These are phyloP conservation scores for Flaveria trinervia DNA, from an alignment of 129 eudicot genomes.

Conservation along the genomic window DNA sequence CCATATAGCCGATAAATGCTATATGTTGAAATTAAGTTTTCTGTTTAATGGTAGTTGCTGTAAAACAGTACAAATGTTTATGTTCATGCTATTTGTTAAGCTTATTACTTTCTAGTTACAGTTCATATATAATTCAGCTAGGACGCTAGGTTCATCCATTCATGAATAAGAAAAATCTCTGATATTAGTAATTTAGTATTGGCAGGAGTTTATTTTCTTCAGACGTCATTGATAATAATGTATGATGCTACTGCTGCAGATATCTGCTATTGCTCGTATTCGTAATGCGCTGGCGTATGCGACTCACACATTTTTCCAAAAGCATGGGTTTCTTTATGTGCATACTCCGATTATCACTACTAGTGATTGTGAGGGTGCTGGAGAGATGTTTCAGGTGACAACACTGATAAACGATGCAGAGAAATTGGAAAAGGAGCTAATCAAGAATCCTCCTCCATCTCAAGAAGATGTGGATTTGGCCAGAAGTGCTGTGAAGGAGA, in stretches of 20 bases:
- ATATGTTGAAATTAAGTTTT: too few species aligned
- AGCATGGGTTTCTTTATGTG: conserved; percentile 76
- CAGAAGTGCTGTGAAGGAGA: conserved; percentile 56
- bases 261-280: conserved; percentile 80
- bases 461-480: conserved; percentile 65
- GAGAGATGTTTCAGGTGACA: conserved; percentile 97
- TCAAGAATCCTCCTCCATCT: conserved; percentile 66
- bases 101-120: not conserved
- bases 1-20: too few species aligned
- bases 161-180: too few species aligned
- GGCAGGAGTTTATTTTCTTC: too few species aligned
- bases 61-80: not conserved
- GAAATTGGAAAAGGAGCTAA: conserved; percentile 72
- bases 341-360: conserved; percentile 94
- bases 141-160: not conserved
- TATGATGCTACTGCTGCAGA: conserved; percentile 37
- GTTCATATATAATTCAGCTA: not conserved
- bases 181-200: too few species aligned
- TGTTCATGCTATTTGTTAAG: not conserved
- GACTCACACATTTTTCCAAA: conserved; percentile 84
- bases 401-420: conserved; percentile 73
- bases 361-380: conserved; percentile 97
- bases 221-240: not conserved
- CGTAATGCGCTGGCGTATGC: conserved; percentile 86
- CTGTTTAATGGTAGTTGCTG: too few species aligned